Conservation (phyloP, 2,329 filamentous ascomycete species). For the Aureobasidium sp. region DNA sequence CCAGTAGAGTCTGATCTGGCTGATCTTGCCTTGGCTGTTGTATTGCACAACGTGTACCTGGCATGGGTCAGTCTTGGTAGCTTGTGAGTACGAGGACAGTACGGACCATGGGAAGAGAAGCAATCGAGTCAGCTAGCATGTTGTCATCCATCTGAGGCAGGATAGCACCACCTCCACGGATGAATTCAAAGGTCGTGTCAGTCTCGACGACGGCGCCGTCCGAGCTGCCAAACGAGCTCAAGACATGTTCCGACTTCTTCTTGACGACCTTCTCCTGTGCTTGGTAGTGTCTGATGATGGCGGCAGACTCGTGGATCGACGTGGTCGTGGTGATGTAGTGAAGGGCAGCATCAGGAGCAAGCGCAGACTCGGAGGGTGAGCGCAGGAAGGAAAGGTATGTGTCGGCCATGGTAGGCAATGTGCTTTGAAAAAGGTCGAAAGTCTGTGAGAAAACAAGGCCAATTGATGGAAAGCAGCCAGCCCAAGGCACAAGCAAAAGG, state of each 20-base stretch:
- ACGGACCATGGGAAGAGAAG: conserved; percentile 72
- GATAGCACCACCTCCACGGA: conserved; percentile 74
- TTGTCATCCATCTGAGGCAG: conserved; percentile 89
- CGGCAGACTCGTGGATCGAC: conserved; percentile 59
- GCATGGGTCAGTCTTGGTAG: neutral
- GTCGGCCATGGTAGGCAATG: conserved; percentile 30
- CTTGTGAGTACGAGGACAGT: neutral
- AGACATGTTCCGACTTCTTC: conserved; percentile 72
- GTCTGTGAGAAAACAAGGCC: neutral
- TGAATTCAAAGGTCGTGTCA: conserved; percentile 76
- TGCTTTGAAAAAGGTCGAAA: neutral
- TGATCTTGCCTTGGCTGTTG: conserved; percentile 67
- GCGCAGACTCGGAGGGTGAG: conserved; percentile 35
- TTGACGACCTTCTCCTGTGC: conserved; percentile 66
- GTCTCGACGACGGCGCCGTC: conserved; percentile 68
- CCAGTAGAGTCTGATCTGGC: conserved; percentile 85
- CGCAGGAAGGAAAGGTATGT: conserved; percentile 41
- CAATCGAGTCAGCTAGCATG: conserved; percentile 76
- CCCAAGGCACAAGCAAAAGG: neutral
- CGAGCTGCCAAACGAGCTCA: conserved; percentile 65
- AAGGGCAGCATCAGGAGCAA: conserved; percentile 41
- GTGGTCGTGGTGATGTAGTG: conserved; percentile 89
- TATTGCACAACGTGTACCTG: conserved; percentile 82
- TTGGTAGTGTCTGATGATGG: conserved; percentile 77
- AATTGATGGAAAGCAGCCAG: neutral